Evolutionary conservation across 1,139 yeast species (phyloP), one percentile per base, ranked within the genome.

Genomic region (Candida anutae): DNA sequence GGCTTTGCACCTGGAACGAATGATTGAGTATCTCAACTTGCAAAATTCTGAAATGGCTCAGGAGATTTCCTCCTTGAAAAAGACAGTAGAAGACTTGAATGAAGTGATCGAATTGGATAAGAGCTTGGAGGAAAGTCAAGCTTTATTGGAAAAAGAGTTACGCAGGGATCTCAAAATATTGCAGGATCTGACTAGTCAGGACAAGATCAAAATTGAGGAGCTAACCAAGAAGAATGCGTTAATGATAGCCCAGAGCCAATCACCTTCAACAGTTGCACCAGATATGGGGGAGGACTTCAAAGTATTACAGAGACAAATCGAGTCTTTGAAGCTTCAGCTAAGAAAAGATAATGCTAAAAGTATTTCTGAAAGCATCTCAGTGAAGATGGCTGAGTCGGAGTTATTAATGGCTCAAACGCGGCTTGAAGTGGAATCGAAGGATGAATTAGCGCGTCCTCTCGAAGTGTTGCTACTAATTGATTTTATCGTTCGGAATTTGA

Each of bases 121-220:
- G 30, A 78, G 77, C 36, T 55, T 83, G n/a, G 90, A 81, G 34
- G 68, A 62, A 10, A 61, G 60, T 27, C 82, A 75, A 35, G 34
- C 50, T 1, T 66, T 62, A n/a, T 61, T 75, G 1, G 85, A 78
- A 38, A 42, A 45, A n/a, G 79, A 76, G 27, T 55, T 78, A 15
- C 51, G 58, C 16, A 40, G 46, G 4, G 74, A 74, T 16, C 53
- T 78, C n/a, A 49, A 50, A 5, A 38, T 42, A 1, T 46, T 70
- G 9, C 54, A 58, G 28, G 33, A 39, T 2, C 42, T 50, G 6
- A 36, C 59, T 21, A 43, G 42, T 4, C 43, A 46, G 4, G 60
- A 57, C 28, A 51, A 49, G 28, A 33, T 24, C 12, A 37, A 42
- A 5, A 47, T 67, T 6, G 42, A 40, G 6, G 51, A 52, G 5